Evolutionary conservation across 2,329 filamentous ascomycete genomes (phyloP), one percentile per base, ranked within the genome.

Genomic region (Aspergillus arachidicola): DNA sequence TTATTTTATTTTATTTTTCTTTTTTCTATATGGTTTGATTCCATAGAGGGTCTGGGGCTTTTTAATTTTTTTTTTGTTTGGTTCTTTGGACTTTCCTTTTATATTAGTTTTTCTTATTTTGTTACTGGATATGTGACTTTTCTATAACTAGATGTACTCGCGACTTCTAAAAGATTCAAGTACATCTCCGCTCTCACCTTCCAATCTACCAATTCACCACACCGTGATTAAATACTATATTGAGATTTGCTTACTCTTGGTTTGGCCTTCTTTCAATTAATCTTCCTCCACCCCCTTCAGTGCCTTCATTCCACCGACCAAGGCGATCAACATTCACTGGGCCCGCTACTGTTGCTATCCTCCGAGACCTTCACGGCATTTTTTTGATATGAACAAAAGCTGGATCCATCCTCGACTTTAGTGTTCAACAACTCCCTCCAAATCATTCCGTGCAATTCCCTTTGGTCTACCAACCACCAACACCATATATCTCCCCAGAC

Each of bases 211-310:
- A 26, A 64, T 55, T 41, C 19, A 50, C 45, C 28, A 36, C 54
- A 59, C 38, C 30, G 23, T 48, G 11, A 46, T 36, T 46, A 59
- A 63, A 57, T 62, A 62, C 41, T 63, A 66, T 64, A 60, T 66
- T 38, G 65, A 67, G 65, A 60, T 41, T 59, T 58, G 53, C 60
- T 53, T 81, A 64, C 83, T 83, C 66, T 64, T 71, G 71, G 71
- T 79, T 87, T 86, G 67, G 81, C 84, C 82, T 89, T 89, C 65
- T 82, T 61, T 26, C 32, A 55, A 38, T 59, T 53, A 34, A 60
- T 57, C 41, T 61, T 36, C 34, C 57, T 62, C 82, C 81, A 90
- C 66, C 70, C 71, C 72, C 69, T 74, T 71, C 64, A 69, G 70
- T 72, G 69, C 71, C 71, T 73, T 72, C 72, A 74, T 74, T 74